Base-by-base conservation (phyloP, 768 basidiomycete species). In the Podaxis rugospora region DNA sequence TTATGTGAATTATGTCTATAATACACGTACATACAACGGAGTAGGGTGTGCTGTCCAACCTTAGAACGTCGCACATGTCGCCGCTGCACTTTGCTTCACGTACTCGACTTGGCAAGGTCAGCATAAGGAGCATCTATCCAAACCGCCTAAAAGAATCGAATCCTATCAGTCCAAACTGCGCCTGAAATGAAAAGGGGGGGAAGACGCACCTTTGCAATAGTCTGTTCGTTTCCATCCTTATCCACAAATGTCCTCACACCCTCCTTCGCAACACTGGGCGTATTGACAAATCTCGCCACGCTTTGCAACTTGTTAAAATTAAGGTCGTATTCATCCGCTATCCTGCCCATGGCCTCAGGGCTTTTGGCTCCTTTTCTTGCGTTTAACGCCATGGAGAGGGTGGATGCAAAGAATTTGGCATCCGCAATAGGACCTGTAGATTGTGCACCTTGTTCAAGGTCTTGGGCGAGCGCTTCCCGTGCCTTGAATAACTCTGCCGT, bases 271-370 rank as follows among this genome's bases (percentile, higher is more conserved):
- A 89, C 75, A 69, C 85, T 89, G 13, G 90, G 88, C 51, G 81
- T 84, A 66, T 77, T 90, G 68, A 93, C 80, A 68, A 79, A 78
- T 59, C 76, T 74, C 28, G 81, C 75, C 18, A 93, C 66, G 18
- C 70, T 76, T 52, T 83, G 78, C 36, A 93, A 63, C 62, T 77
- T 80, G 21, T 70, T 72, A 0, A 75, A 63, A 57, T 89, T 87
- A 27, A 93, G 69, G 5, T 73, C 80, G 68, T 86, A 86, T 66
- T 76, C 77, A 53, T 71, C 66, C 39, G 85, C 83, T 5, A 92
- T 72, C n/a, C 69, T 65, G 23, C 78, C 76, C 3, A 89, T 68
- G 84, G 82, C 14, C 67, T 66, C 27, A 44, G 6, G 10, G 16
- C 18, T 25, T 13, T 32, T 21, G 5, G 36, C 28, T 18, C 46